A percentile compares a stretch with the other conserved stretches of the same genome.
These are phyloP conservation scores for Scheffersomyces stambukii DNA, from an alignment of 1,139 yeast genomes.

Conservation along the genomic window DNA sequence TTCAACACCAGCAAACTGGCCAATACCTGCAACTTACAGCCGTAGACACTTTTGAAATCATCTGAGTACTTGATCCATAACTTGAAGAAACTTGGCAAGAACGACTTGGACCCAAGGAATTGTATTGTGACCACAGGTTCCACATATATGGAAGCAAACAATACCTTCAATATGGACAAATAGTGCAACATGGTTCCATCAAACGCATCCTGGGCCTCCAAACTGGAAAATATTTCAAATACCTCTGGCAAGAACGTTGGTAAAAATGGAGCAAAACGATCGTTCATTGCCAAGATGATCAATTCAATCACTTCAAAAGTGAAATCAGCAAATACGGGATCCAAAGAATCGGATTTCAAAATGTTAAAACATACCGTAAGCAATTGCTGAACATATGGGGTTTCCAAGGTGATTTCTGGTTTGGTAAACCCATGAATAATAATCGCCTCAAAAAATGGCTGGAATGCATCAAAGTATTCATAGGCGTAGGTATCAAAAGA, in stretches of 20 bases:
- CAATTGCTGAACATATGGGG: constrained; percentile 37
- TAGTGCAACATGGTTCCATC: constrained; percentile 48
- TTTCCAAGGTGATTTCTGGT: constrained; percentile 29
- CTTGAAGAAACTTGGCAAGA: constrained; percentile 35
- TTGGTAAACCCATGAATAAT: constrained; percentile 44
- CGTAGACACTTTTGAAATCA: constrained; percentile 52
- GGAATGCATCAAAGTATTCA: constrained; percentile 48
- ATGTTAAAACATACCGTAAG: constrained; percentile 35
- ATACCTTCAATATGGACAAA: constrained; percentile 41
- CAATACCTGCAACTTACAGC: constrained; percentile 51
- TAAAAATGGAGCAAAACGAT: constrained; percentile 28
- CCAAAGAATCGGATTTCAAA: constrained; percentile 32
- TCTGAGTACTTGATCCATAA: constrained; percentile 48
- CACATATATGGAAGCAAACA: constrained; percentile 38
- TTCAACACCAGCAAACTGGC: constrained; percentile 33
- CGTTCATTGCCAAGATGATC: constrained; percentile 34
- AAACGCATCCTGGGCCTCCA: constrained; percentile 39
- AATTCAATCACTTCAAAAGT: constrained; percentile 43
- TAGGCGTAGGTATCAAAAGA: constrained; percentile 52
- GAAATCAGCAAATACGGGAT: constrained; percentile 39
- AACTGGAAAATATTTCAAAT: constrained; percentile 28
- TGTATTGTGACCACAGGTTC: constrained; percentile 37
- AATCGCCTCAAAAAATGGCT: constrained; percentile 47
- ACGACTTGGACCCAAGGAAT: constrained; percentile 34
- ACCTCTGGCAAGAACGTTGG: constrained; percentile 35